phyloP scores from a whole-genome alignment of 2,329 filamentous ascomycete species.

The Diaporthe aspalathi region DNA sequence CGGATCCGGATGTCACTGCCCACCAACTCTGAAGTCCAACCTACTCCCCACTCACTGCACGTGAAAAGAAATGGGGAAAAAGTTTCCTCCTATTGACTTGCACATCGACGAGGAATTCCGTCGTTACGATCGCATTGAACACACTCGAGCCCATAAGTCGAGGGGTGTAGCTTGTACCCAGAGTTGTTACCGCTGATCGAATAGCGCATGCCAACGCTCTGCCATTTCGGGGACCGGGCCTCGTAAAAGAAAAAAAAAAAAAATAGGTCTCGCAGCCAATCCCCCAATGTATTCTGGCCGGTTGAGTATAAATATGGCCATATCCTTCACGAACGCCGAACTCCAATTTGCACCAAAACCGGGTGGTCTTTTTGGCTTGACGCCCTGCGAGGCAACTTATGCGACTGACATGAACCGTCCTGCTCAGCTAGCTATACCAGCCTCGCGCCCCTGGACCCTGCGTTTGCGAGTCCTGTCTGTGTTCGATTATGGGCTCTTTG shows the following conservation, averaged over 20 bases:
- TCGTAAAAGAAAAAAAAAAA: too few relatives aligned
- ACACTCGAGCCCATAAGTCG: background rate
- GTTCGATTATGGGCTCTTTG: slow-evolving; percentile 83
- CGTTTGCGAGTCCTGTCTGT: slow-evolving; percentile 72
- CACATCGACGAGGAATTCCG: background rate
- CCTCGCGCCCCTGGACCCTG: slow-evolving; percentile 66
- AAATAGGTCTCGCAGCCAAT: background rate
- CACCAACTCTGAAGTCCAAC: background rate
- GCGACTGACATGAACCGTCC: background rate
- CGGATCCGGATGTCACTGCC: background rate
- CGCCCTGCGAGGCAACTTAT: background rate
- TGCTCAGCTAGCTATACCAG: slow-evolving; percentile 69
- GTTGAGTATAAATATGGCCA: slow-evolving; percentile 1
- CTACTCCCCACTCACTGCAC: background rate
- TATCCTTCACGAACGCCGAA: slow-evolving; percentile 3
- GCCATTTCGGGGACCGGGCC: background rate
- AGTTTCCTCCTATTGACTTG: background rate
- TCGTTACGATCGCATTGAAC: background rate
- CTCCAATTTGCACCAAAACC: slow-evolving; percentile 5
- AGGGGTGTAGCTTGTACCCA: too few relatives aligned
- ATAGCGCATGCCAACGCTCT: background rate
- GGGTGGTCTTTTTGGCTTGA: background rate
- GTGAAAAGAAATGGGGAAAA: too few relatives aligned
- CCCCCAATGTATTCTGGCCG: background rate
- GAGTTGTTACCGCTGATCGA: background rate